A percentile compares a stretch with the other conserved stretches of the same genome.
phyloP scores from a whole-genome alignment of 2,329 filamentous ascomycete genomes.

The Alternaria panax region DNA sequence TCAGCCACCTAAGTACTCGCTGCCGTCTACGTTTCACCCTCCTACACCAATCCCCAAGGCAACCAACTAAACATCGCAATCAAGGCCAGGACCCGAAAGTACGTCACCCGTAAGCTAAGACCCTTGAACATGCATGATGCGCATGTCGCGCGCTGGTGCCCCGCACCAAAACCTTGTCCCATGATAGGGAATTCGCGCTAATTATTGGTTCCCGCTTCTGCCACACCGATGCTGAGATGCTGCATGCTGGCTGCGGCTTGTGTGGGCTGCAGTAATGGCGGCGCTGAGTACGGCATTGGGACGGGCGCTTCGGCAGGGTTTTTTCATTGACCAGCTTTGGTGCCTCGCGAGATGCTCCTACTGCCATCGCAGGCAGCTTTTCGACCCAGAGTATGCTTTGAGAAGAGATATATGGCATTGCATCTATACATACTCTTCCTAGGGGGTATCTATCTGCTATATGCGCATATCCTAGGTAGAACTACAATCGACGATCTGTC shows the following conservation, averaged over 20 bases:
- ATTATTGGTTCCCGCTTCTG: conserved; percentile 13
- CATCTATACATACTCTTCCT: not conserved
- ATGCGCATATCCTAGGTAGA: not conserved
- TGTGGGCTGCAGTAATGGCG: not conserved
- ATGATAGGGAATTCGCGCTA: conserved; percentile 2
- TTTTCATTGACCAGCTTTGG: too few species aligned
- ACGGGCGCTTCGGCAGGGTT: conserved; percentile 15
- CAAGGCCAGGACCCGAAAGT: conserved; percentile 6
- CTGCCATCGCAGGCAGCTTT: not conserved
- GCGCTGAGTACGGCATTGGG: conserved; percentile 4
- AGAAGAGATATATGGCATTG: not conserved
- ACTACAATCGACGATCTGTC: conserved; percentile 1
- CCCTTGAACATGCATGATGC: conserved; percentile 1
- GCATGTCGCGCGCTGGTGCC: conserved; percentile 7
- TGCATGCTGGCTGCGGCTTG: not conserved
- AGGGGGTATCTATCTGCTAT: conserved; percentile 11
- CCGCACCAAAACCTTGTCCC: conserved; percentile 16
- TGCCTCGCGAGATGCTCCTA: not conserved
- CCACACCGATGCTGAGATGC: not conserved
- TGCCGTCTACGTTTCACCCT: not conserved
- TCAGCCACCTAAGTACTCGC: conserved; percentile 1
- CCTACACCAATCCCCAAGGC: not conserved
- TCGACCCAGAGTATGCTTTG: not conserved
- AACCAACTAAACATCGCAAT: not conserved
- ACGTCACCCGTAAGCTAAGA: conserved; percentile 10